Conservation (phyloP, 257 asterid species). For the Forsythia suspensa region DNA sequence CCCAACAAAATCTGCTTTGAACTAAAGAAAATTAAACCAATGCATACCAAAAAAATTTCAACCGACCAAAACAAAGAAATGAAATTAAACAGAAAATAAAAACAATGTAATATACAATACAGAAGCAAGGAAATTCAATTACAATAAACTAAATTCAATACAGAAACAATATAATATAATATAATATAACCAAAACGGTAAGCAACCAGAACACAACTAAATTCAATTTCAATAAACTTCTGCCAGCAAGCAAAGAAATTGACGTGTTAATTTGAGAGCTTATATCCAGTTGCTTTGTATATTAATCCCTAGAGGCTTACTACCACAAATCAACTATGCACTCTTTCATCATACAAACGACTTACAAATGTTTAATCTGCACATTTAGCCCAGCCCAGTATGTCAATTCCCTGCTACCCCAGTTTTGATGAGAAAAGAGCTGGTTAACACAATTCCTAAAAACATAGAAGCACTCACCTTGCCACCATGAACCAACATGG, state of each 20-base stretch:
- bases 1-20: no score
- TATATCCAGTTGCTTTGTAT: constrained; percentile 10
- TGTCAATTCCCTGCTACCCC: constrained; percentile 10
- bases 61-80: no score
- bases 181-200: constrained; percentile 24
- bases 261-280: constrained; percentile 17
- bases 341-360: constrained; percentile 19
- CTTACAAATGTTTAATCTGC: neutral
- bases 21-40: no score
- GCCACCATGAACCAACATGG: constrained; percentile 29
- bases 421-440: constrained; percentile 25
- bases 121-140: no score
- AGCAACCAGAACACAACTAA: constrained; percentile 19
- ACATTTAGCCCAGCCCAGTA: constrained; percentile 18
- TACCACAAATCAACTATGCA: constrained; percentile 11
- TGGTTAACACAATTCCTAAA: constrained; percentile 25
- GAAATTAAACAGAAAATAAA: no score
- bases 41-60: no score
- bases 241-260: constrained; percentile 10
- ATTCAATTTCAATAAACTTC: constrained; percentile 14
- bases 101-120: no score
- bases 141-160: no score
- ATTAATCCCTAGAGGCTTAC: constrained; percentile 15
- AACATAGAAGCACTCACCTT: constrained; percentile 23
- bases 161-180: no score